Evolutionary conservation across 208 protist species (phyloP).

Genomic region (Acanthamoeba culbertsoni): DNA sequence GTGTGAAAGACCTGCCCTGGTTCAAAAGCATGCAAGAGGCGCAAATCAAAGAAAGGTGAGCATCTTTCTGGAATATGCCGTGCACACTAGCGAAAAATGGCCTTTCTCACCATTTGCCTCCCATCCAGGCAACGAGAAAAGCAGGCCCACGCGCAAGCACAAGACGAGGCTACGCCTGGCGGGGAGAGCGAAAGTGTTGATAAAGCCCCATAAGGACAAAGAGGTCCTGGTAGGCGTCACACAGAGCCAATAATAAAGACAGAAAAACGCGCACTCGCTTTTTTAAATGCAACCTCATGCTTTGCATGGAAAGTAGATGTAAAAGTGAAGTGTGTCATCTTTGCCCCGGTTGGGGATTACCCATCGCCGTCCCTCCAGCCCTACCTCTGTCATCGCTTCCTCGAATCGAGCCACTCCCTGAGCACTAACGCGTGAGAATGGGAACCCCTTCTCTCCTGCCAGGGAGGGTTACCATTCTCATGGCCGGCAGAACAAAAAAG

Average conservation of each 20-base stretch:
- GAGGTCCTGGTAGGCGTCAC: too few species aligned
- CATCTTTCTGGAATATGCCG: too few species aligned
- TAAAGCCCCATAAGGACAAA: too few species aligned
- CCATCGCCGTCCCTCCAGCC: neutral
- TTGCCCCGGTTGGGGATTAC: neutral
- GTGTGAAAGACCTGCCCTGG: neutral
- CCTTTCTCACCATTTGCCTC: neutral
- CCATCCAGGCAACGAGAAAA: neutral
- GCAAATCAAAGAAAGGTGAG: neutral
- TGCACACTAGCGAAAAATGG: too few species aligned
- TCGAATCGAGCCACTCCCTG: neutral
- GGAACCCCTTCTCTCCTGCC: too few species aligned
- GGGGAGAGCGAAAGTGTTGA: too few species aligned
- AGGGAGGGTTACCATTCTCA: constrained; percentile 5
- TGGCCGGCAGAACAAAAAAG: neutral
- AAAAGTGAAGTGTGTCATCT: neutral
- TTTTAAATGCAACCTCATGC: too few species aligned
- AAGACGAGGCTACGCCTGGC: too few species aligned
- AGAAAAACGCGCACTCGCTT: too few species aligned
- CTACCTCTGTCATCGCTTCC: neutral
- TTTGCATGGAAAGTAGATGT: neutral
- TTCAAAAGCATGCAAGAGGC: neutral
- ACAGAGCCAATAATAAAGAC: too few species aligned
- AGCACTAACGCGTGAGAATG: too few species aligned
- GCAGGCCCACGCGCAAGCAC: too few species aligned